Base-by-base conservation (phyloP, 345 rosid genomes). In the Melaleuca quinquenervia region DNA sequence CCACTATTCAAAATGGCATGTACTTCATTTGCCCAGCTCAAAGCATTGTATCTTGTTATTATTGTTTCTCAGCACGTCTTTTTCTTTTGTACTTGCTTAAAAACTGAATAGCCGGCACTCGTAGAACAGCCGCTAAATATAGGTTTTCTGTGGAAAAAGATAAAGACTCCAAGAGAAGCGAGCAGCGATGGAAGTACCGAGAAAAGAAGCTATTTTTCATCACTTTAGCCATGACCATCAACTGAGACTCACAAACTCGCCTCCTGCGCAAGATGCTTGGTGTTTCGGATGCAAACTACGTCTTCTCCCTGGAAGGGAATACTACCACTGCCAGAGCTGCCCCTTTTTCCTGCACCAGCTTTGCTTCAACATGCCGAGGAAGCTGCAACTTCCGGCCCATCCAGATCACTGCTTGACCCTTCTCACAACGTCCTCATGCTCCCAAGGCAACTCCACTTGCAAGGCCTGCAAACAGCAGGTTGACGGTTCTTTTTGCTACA, bases 181-280 rank as follows among this genome's bases (percentile, higher is more conserved):
- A 70, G 80, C 36, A 50, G 78, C 41, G 5, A 84, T 20, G 64
- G 82, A 83, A 29, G 54, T 52, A 7, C 41, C 26, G 27, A 84
- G 49, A 49, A 53, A 84, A 49, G 78, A 85, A 82, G 64, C 32
- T 13, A 44, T 29, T 8, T 75, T 82, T 52, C 82, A 60, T 50
- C 95, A 93, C 91, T 90, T 91, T 36, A 93, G 93, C 86, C 93
- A 92, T 82, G 90, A 88, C 22, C 95, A 92, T 86, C 89, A 92
- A 2, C 20, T 91, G 55, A 84, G 74, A 21, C 86, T 16, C 3
- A 52, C 84, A 22, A 26, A 82, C 6, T 74, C 76, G 5, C 24
- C 82, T 14, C 55, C 89, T n/a, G 24, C 32, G 11, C 84, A 41
- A 1, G 36, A 78, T 22, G 14, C 22, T 26, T 10, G 49, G 75